Evolutionary conservation across 306 rosid species (phyloP), one percentile per base, ranked within the genome.

Genomic region (Senna tora): DNA sequence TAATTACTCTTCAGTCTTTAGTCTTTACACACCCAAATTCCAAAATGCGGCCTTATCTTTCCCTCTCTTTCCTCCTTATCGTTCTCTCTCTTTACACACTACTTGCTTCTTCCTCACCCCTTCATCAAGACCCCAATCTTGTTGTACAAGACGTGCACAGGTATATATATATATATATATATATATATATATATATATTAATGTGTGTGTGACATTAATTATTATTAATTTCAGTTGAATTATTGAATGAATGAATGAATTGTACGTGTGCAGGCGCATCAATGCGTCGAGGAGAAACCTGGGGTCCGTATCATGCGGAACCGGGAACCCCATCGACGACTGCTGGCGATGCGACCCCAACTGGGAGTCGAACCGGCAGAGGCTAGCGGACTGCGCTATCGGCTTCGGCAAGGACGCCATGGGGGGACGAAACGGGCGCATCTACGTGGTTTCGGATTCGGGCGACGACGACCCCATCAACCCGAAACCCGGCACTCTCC

Each of bases 311-410:
- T 81, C 90, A 0, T 88, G 93, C 17, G 81, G 84, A 71, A 86
- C 80, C 0, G 93, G 93, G 14, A 88, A 88, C 74, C 93, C 93
- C 9, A 88, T 88, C 15, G 93, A 88, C 16, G 93, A 88, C 41
- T 88, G 93, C 72, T 86, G 93, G 93, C 69, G 93, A 21, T 88
- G 93, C 10, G 88, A 88, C 21, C 85, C 87, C 1, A 84, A 82
- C 7, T 88, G 93, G 93, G 86, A 75, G 15, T 52, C 8, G 12
- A 88, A 86, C 73, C 82, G 89, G 3, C 85, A 84, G 67, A 76
- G 87, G 21, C 65, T 82, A 2, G 87, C 89, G 3, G 93, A 88
- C 36, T 88, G 93, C 34, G 86, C 87, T 12, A 86, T 86, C 7
- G 93, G 93, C 32, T 88, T 88, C 25, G 93, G 93, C 3, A 88